These are phyloP conservation scores for Alternaria brassicicola DNA, from an alignment of 2,329 filamentous ascomycete genomes.

Conservation along the genomic window DNA sequence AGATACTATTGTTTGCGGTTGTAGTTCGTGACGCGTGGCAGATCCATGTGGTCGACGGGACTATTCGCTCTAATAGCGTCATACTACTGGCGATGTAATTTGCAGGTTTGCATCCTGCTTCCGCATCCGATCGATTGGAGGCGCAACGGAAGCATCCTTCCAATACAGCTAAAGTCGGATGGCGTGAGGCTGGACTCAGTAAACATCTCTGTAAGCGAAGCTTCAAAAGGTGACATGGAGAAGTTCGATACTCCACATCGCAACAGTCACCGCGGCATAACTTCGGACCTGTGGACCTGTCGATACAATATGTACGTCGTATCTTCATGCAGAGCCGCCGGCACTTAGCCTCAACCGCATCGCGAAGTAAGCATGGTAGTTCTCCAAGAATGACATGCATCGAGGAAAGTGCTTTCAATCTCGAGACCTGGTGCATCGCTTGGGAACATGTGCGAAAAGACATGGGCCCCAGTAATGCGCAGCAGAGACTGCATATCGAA, in stretches of 20 bases:
- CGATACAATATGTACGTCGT: neutral
- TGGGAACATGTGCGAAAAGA: conserved; percentile 14
- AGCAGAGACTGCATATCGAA: conserved; percentile 25
- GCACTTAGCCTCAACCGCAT: conserved; percentile 23
- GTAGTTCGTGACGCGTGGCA: neutral
- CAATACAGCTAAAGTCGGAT: neutral
- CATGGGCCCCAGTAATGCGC: conserved; percentile 13
- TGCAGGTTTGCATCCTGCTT: neutral
- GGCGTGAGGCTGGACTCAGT: neutral
- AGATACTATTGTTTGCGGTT: neutral
- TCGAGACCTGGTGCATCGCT: conserved; percentile 12
- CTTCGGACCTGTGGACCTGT: neutral
- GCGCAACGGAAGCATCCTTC: neutral
- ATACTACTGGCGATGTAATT: neutral
- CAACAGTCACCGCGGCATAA: neutral
- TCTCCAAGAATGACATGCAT: conserved; percentile 25
- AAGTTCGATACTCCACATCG: neutral
- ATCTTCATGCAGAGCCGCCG: conserved; percentile 24
- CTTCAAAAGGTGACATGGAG: neutral
- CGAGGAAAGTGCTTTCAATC: conserved; percentile 24
- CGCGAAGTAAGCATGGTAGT: conserved; percentile 7
- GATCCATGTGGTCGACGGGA: neutral
- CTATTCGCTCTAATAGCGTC: too few relatives aligned
- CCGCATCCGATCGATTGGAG: neutral
- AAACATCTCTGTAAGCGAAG: neutral